A percentile compares a stretch with the other conserved stretches of the same genome.
phyloP scores from a whole-genome alignment of 371 early-diverging fungal genomes.

The Rhizopus delemar region DNA sequence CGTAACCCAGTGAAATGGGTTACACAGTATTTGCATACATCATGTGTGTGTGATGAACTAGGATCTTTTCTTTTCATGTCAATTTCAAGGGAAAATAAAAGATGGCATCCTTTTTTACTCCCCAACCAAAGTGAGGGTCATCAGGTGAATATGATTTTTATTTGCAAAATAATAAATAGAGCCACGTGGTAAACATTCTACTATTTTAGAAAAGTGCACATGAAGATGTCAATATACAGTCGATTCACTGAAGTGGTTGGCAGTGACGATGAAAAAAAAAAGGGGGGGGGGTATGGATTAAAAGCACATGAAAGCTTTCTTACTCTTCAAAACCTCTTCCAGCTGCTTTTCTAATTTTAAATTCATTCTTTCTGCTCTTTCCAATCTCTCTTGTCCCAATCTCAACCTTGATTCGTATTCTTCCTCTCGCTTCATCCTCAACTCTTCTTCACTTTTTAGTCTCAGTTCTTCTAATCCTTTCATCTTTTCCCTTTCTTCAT shows the following conservation, averaged over 20 bases:
- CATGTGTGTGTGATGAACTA: too few species aligned
- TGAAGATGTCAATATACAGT: neutral
- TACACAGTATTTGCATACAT: too few species aligned
- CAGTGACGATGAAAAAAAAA: conserved; percentile 1
- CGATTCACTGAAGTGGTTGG: neutral
- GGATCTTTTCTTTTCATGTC: too few species aligned
- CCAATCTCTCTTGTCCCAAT: conserved; percentile 12
- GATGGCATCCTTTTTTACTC: too few species aligned
- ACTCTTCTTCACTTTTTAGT: neutral
- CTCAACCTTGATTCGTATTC: neutral
- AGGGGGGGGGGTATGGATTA: conserved; percentile 8
- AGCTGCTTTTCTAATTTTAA: conserved; percentile 20
- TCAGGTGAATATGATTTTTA: neutral
- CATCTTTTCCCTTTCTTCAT: neutral
- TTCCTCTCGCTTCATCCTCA: conserved; percentile 2
- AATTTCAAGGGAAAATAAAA: too few species aligned
- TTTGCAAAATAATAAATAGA: too few species aligned
- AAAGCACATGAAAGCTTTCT: conserved; percentile 25
- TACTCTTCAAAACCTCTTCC: conserved; percentile 20
- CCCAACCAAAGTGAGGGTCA: too few species aligned
- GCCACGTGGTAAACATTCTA: neutral
- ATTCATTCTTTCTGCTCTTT: conserved; percentile 11
- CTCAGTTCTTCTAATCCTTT: conserved; percentile 1
- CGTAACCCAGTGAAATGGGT: too few species aligned
- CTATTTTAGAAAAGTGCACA: conserved; percentile 1